These are phyloP conservation scores for Fusarium cyanostomum DNA, from an alignment of 2,329 filamentous ascomycete species.

Conservation along the genomic window DNA sequence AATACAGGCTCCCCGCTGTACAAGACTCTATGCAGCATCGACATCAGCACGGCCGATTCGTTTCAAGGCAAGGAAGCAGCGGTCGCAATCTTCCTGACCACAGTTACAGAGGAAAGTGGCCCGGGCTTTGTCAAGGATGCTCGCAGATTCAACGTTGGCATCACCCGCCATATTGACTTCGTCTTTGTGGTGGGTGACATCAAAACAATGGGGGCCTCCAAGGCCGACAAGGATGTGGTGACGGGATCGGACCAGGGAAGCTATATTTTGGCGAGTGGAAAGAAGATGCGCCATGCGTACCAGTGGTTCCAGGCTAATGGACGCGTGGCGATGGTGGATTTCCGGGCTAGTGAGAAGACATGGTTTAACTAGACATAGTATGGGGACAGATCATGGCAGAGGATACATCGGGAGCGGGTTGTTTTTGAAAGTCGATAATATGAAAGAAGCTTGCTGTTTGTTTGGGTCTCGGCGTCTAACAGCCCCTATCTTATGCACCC, in stretches of 20 bases:
- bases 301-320: neutral
- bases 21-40: too few species aligned
- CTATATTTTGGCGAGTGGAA: neutral
- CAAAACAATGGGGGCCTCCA: conserved; percentile 2
- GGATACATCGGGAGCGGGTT: too few species aligned
- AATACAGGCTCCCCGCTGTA: too few species aligned
- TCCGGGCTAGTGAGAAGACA: too few species aligned
- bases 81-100: conserved; percentile 7
- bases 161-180: conserved; percentile 6
- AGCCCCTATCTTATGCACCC: too few species aligned
- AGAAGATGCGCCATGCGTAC: conserved; percentile 12
- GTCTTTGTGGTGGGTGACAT: conserved; percentile 11
- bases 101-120: conserved; percentile 1
- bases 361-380: too few species aligned
- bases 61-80: conserved; percentile 9
- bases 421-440: too few species aligned
- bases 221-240: neutral
- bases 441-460: too few species aligned
- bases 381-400: too few species aligned
- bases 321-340: neutral
- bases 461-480: too few species aligned
- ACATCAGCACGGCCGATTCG: neutral
- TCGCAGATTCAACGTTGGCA: conserved; percentile 3
- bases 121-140: too few species aligned
- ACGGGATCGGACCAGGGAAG: neutral